Evolutionary conservation across 768 basidiomycete genomes (phyloP).

Genomic region (Dioszegia crocea): DNA sequence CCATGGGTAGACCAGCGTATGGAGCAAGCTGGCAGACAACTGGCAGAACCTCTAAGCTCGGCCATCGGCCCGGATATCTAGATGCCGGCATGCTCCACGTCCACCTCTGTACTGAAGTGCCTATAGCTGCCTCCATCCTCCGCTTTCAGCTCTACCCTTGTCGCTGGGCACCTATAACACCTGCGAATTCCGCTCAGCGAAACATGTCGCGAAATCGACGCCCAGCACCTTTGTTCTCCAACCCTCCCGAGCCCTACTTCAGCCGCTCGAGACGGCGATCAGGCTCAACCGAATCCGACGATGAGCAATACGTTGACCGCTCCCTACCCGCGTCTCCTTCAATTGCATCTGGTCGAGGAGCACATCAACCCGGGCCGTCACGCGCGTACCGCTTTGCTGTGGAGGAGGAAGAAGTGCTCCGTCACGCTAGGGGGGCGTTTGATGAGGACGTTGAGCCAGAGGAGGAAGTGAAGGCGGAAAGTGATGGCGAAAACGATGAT

Average conservation of each 20-base stretch:
- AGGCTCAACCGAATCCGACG: neutral
- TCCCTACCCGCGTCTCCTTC: conserved; percentile 1
- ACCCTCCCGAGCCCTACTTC: neutral
- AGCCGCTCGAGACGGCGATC: neutral
- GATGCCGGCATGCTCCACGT: no score
- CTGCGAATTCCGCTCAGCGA: no score
- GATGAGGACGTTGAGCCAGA: neutral
- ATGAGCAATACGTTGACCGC: conserved; percentile 3
- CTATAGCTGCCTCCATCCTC: no score
- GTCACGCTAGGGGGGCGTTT: conserved; percentile 1
- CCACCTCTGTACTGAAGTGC: no score
- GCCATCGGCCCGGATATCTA: neutral
- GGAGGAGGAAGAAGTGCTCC: neutral
- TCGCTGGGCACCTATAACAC: no score
- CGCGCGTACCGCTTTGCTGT: conserved; percentile 1
- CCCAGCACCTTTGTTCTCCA: neutral
- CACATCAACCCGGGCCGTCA: neutral
- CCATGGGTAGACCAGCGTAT: no score
- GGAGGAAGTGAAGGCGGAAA: neutral
- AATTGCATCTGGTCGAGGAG: neutral
- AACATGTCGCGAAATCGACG: no score
- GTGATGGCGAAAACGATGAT: neutral
- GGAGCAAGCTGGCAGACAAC: no score
- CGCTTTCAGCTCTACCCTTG: no score
- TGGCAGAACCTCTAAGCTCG: no score